Percentiles rank a stretch among this genome's conserved stretches.
These are phyloP conservation scores for Calonectria pteridis DNA, from an alignment of 2,329 filamentous ascomycete genomes.

Conservation along the genomic window DNA sequence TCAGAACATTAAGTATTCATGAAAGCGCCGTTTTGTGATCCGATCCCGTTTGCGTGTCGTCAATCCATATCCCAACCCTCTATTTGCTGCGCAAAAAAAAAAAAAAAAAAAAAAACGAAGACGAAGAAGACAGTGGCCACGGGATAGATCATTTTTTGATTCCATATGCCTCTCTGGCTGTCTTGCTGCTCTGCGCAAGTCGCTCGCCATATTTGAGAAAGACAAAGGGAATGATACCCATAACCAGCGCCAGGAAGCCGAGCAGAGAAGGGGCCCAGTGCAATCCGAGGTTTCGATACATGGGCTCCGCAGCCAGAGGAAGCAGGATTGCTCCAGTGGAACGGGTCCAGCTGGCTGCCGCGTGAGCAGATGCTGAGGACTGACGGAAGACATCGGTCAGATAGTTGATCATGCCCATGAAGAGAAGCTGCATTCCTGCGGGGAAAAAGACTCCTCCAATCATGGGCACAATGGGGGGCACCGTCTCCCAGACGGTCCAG, in stretches of 20 bases:
- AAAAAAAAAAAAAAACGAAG: no score
- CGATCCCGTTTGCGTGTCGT: neutral
- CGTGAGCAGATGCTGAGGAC: constrained; percentile 51
- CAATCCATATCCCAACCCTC: neutral
- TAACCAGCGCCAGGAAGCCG: constrained; percentile 46
- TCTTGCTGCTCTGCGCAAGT: constrained; percentile 46
- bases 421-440: constrained; percentile 48
- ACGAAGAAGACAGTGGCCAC: neutral
- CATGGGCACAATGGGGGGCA: constrained; percentile 52
- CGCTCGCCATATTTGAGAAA: constrained; percentile 49
- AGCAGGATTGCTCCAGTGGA: constrained; percentile 50
- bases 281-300: constrained; percentile 49
- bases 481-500: constrained; percentile 63
- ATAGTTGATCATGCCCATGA: constrained; percentile 53
- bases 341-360: constrained; percentile 49
- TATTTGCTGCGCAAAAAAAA: neutral
- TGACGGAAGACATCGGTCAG: constrained; percentile 50
- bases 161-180: constrained; percentile 39
- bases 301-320: constrained; percentile 48
- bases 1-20: neutral
- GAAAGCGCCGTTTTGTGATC: neutral
- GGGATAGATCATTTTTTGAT: constrained; percentile 26
- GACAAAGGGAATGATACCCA: constrained; percentile 49
- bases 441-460: constrained; percentile 60
- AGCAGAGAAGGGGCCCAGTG: constrained; percentile 53